These are phyloP conservation scores for Rhizopus arrhizus DNA, from an alignment of 371 early-diverging fungal species.

Conservation along the genomic window DNA sequence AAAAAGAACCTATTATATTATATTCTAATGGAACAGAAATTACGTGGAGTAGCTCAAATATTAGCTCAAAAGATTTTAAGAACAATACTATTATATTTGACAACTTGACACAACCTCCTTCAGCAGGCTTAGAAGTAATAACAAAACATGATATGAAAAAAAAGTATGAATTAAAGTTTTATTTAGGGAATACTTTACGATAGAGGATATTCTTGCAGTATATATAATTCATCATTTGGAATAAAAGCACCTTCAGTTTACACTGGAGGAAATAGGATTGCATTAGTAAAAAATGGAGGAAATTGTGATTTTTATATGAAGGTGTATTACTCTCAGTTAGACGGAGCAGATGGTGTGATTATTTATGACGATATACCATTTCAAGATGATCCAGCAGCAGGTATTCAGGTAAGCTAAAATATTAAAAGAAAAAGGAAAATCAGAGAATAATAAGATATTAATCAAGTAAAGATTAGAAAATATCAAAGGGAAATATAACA, in stretches of 20 bases:
- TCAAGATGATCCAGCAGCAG: conserved; percentile 38
- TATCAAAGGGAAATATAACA: conserved; percentile 34
- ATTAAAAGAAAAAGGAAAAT: conserved; percentile 10
- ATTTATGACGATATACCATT: conserved; percentile 45
- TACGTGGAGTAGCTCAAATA: conserved; percentile 17
- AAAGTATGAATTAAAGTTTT: not conserved
- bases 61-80: conserved; percentile 30
- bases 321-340: conserved; percentile 36
- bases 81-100: conserved; percentile 40
- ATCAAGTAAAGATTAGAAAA: conserved; percentile 25
- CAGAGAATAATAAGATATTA: not conserved
- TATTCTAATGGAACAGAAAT: conserved; percentile 41
- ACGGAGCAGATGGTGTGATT: conserved; percentile 44
- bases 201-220: conserved; percentile 42
- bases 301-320: conserved; percentile 43
- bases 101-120: conserved; percentile 35
- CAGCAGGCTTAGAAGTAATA: conserved; percentile 32
- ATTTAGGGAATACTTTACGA: conserved; percentile 48
- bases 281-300: conserved; percentile 41
- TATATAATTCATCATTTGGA: conserved; percentile 22
- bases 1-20: conserved; percentile 33
- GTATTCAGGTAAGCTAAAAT: conserved; percentile 22
- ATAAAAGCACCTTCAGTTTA: conserved; percentile 22
- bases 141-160: not conserved
- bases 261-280: conserved; percentile 37